Evolutionary conservation across 306 rosid species (phyloP), one percentile per base, ranked within the genome.

Genomic region (Senna siamea): DNA sequence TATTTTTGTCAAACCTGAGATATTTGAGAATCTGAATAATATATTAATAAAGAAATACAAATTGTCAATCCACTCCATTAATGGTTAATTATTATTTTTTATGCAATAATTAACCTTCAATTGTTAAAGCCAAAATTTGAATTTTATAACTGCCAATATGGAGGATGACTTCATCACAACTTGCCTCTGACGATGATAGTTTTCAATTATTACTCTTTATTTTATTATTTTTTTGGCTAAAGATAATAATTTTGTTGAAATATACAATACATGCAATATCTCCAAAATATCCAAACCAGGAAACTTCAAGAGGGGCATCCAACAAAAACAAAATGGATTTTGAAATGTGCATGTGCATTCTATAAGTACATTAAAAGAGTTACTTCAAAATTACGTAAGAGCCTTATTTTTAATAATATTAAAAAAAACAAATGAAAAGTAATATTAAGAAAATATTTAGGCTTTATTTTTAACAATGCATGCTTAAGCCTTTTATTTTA

Each of bases 51-150:
- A 78, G 17, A 9, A 75, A 48, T 26, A 61, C 41, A 46, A 40
- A 48, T 57, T 35, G 83, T 86, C 90, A 84, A 84, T 83, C 77
- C 62, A 68, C 85, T 73, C 62, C 79, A 66, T 76, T 32, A 60
- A 44, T 53, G 18, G 37, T 68, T 26, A 26, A 26, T 26, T 26
- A 26, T 26, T 72, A 68, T 66, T 48, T 30, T 69, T 72, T 65
- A 48, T 73, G 50, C 48, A 70, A 18, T 56, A 28, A 4, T 15
- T 15, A 35, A 19, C 69, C 78, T 26, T 65, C 83, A 26, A 37
- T 60, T 52, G 69, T 78, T 67, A 73, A 61, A 67, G 74, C 75
- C 66, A 57, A 76, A 57, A 22, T 76, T 67, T 75, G 79, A 70
- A 61, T 66, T 82, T 78, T 13, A 40, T 60, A 41, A 22, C 20